Conservation (phyloP, 1,139 yeast genomes). For the Geotrichum cucujoidarum region DNA sequence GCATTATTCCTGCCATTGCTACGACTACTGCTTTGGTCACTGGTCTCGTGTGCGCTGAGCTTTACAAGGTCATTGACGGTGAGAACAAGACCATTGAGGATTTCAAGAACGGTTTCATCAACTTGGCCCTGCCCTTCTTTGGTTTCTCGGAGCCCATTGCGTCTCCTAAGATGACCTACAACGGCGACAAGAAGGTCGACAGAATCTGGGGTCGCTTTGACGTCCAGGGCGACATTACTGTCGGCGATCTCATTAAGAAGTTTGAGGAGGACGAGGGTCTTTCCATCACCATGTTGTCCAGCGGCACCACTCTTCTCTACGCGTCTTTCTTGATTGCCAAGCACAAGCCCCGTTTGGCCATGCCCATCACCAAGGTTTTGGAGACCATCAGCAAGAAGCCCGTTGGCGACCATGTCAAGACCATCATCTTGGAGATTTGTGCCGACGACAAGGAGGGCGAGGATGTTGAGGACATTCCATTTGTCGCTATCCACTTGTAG, state of each 20-base stretch:
- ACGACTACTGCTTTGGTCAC: constrained; percentile 96
- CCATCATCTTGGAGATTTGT: constrained; percentile 81
- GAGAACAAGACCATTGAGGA: constrained; percentile 69
- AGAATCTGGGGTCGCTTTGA: constrained; percentile 95
- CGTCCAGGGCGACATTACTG: constrained; percentile 69
- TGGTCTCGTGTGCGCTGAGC: constrained; percentile 87
- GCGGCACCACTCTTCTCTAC: constrained; percentile 81
- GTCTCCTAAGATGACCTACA: constrained; percentile 76
- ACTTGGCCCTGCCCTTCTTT: constrained; percentile 90
- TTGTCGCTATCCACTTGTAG: constrained; percentile 42
- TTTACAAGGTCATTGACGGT: constrained; percentile 78
- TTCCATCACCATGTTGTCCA: constrained; percentile 84
- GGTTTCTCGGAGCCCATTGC: constrained; percentile 95
- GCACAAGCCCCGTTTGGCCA: constrained; percentile 70
- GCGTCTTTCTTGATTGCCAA: constrained; percentile 93
- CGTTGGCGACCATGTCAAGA: constrained; percentile 65
- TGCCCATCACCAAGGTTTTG: constrained; percentile 69
- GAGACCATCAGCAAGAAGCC: constrained; percentile 81
- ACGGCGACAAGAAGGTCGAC: constrained; percentile 67
- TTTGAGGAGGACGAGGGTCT: constrained; percentile 80
- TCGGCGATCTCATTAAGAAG: constrained; percentile 67
- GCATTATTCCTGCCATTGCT: constrained; percentile 97
- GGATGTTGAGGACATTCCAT: constrained; percentile 91
- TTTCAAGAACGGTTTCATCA: constrained; percentile 90
- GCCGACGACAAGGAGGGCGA: constrained; percentile 91